A percentile compares a stretch with the other conserved stretches of the same genome.
Evolutionary conservation across 2,329 filamentous ascomycete species (phyloP).

Genomic region (Ascochyta clinopodiicola): DNA sequence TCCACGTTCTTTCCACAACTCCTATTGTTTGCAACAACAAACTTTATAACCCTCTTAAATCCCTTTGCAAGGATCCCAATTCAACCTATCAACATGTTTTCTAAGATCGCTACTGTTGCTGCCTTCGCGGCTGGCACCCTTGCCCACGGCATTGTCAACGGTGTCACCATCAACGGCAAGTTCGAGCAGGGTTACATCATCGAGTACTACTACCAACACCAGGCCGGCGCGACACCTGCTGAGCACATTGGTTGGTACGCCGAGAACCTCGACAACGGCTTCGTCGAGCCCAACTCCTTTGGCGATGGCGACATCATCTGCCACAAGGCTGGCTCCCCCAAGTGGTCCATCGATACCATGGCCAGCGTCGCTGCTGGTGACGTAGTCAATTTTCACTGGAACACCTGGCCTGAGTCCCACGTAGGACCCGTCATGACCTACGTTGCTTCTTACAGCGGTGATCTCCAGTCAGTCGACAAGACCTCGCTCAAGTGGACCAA

Average conservation of each 20-base stretch:
- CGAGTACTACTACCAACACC: slow-evolving; percentile 49
- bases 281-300: slow-evolving; percentile 40
- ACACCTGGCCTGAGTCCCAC: slow-evolving; percentile 48
- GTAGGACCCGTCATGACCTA: slow-evolving; percentile 50
- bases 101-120: slow-evolving; percentile 34
- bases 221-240: slow-evolving; percentile 34
- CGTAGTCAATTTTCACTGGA: slow-evolving; percentile 62
- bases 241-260: slow-evolving; percentile 55
- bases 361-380: slow-evolving; percentile 67
- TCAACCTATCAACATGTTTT: slow-evolving; percentile 35
- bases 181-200: slow-evolving; percentile 55
- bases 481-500: slow-evolving; percentile 48
- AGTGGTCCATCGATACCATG: slow-evolving; percentile 44
- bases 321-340: slow-evolving; percentile 62
- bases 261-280: slow-evolving; percentile 48
- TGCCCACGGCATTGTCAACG: slow-evolving; percentile 56
- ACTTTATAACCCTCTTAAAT: slow-evolving; percentile 17
- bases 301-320: slow-evolving; percentile 60
- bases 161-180: slow-evolving; percentile 56
- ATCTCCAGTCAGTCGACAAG: slow-evolving; percentile 44
- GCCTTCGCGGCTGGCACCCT: slow-evolving; percentile 47
- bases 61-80: slow-evolving; percentile 15
- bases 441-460: slow-evolving; percentile 43
- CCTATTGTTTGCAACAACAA: slow-evolving; percentile 31
- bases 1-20: slow-evolving; percentile 39